A percentile compares a stretch with the other conserved stretches of the same genome.
phyloP scores from a whole-genome alignment of 2,329 filamentous ascomycete genomes.

The Xylariaceae sp. region DNA sequence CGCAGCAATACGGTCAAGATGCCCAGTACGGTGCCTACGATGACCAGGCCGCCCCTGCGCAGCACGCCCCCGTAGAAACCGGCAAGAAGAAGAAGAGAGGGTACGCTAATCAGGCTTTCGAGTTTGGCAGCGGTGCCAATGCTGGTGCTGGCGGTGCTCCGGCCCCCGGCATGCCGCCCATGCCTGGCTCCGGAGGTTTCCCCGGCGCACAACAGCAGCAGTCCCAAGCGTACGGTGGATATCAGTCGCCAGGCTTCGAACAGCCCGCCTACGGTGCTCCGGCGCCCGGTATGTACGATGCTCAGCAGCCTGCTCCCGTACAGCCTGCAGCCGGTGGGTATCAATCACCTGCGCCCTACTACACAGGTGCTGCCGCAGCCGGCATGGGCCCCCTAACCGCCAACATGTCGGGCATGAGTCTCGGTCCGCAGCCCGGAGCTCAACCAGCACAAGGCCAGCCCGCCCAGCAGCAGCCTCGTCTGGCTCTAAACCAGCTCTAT shows the following conservation, averaged over 20 bases:
- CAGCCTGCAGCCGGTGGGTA: constrained; percentile 56
- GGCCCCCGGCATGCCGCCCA: constrained; percentile 33
- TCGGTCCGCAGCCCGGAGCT: constrained; percentile 57
- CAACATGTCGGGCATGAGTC: constrained; percentile 80
- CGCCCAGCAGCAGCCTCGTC: constrained; percentile 44
- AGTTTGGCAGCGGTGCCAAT: constrained; percentile 86
- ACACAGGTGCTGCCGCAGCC: constrained; percentile 52
- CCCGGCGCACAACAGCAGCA: constrained; percentile 35
- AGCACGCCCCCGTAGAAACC: constrained; percentile 37
- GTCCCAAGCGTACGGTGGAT: constrained; percentile 53
- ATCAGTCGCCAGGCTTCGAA: constrained; percentile 44
- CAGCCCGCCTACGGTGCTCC: constrained; percentile 29
- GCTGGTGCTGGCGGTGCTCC: constrained; percentile 47
- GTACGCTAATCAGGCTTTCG: constrained; percentile 92
- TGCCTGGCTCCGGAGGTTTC: constrained; percentile 37
- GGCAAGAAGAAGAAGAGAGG: constrained; percentile 86
- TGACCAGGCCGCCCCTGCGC: constrained; percentile 35
- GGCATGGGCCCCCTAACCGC: constrained; percentile 72
- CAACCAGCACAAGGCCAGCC: constrained; percentile 51
- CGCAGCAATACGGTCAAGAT: constrained; percentile 39
- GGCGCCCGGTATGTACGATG: constrained; percentile 36
- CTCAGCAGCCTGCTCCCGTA: constrained; percentile 37
- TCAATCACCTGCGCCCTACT: constrained; percentile 64
- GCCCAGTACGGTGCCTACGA: constrained; percentile 38
- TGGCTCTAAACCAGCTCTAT: constrained; percentile 79